Conservation (phyloP, 2,329 filamentous ascomycete species). For the Fusarium haematococcum region DNA sequence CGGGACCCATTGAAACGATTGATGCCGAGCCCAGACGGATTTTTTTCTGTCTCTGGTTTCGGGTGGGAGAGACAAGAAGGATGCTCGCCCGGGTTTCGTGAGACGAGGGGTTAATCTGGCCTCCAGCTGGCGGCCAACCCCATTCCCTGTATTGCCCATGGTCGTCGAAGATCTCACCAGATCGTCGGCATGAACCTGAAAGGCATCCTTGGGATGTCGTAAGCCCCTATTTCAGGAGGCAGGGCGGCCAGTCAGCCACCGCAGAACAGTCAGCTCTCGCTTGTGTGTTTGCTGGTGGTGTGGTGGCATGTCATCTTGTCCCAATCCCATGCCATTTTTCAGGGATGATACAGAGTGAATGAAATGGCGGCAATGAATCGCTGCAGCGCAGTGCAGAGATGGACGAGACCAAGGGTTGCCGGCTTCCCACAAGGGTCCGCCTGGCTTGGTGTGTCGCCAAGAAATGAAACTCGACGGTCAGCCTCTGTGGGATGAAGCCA, state of each 20-base stretch:
- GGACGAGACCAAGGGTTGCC: constrained; percentile 9
- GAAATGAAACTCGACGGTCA: constrained; percentile 28
- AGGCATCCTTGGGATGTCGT: constrained; percentile 27
- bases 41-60: constrained; percentile 17
- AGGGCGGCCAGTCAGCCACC: constrained; percentile 10
- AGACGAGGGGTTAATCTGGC: constrained; percentile 17
- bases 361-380: constrained; percentile 29
- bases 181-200: constrained; percentile 29
- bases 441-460: constrained; percentile 10
- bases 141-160: constrained; percentile 20
- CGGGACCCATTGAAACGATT: background rate
- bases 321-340: constrained; percentile 20
- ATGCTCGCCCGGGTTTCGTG: constrained; percentile 7
- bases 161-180: constrained; percentile 31
- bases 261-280: constrained; percentile 13
- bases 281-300: constrained; percentile 18
- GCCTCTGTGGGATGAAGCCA: constrained; percentile 24
- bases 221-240: constrained; percentile 31
- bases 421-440: constrained; percentile 10
- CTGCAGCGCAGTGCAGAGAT: background rate
- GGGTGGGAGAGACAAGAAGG: constrained; percentile 16
- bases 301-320: constrained; percentile 12
- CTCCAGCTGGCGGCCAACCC: background rate
- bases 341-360: constrained; percentile 18
- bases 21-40: constrained; percentile 8